Percentiles rank a stretch among this genome's conserved stretches.
Evolutionary conservation across 164 flowering plant genomes (phyloP).

Genomic region (Sextonia rubra): DNA sequence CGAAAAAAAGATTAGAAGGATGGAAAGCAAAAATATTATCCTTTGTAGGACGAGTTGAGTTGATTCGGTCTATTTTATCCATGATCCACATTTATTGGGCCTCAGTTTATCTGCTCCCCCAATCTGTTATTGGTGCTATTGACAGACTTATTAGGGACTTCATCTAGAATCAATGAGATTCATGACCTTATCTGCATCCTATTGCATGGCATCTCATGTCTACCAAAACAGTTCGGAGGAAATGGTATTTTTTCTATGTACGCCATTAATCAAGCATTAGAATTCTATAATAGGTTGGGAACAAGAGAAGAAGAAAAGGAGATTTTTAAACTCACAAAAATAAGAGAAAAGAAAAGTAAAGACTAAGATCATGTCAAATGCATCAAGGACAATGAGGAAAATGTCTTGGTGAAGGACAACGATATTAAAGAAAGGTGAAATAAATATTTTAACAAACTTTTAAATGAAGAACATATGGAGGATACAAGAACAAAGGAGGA

Average conservation of each 20-base stretch:
- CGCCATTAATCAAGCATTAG: no score
- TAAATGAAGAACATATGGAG: no score
- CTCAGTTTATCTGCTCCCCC: neutral
- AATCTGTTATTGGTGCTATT: neutral
- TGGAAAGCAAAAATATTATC: neutral
- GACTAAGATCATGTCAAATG: no score
- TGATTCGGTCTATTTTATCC: neutral
- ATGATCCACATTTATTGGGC: neutral
- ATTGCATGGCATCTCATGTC: neutral
- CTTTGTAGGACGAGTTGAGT: neutral
- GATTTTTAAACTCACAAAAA: no score
- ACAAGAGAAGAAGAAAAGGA: no score
- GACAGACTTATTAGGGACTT: neutral
- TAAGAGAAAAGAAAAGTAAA: no score
- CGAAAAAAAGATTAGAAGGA: neutral
- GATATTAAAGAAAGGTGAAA: no score
- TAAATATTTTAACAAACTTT: no score
- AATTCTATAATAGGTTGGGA: no score
- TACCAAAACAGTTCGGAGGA: neutral
- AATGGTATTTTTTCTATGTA: neutral
- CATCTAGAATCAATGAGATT: neutral
- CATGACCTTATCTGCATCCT: neutral
- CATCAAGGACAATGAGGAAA: no score
- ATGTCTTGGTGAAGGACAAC: no score
- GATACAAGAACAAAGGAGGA: no score